Evolutionary conservation across 2,329 filamentous ascomycete species (phyloP), one percentile per base, ranked within the genome.

Genomic region (Talaromyces verruculosus): DNA sequence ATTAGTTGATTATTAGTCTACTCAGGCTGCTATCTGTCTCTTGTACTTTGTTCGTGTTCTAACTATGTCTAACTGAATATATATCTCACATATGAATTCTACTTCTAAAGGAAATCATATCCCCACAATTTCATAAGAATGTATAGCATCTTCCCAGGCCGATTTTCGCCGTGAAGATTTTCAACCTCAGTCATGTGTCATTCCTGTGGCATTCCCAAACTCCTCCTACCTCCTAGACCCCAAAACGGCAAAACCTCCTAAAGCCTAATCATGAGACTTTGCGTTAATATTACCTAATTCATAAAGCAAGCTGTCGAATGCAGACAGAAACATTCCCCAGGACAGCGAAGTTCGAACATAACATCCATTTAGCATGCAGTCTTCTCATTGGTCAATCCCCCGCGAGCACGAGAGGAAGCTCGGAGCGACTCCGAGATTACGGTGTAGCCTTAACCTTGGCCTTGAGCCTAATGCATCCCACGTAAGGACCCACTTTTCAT

Each of bases 1-100:
- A 72, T 59, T 72, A 67, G 49, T 13, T 62, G 66, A 30, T 37
- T 17, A 33, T 5, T 51, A 49, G 19, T 17, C 30, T 2, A 28
- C 15, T 17, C 30, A 30, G 28, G 28, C 4, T 30, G 28, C 28
- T 5, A 5, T 57, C n/a, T 57, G 2, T 57, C 19, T 5, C 28
- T 51, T 10, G 17, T 19, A 13, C 8, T 35, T 13, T 55, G 17
- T 55, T 55, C 19, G 13, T 55, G 17, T 55, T 33, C 28, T 53
- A 19, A 6, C 15, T 51, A 30, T 13, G 17, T n/a, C 41, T 8
- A 43, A 5, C 35, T 43, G 7, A 19, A 19, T 43, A 19, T 43
- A 10, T 43, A n/a, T 6, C 11, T 35, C 10, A 35, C 11, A 2
- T 35, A 33, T 33, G 30, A 33, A 10, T 1, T 33, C 30, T 13